Conservation (phyloP, 2,329 filamentous ascomycete genomes). For the Trichoderma aggressivum region DNA sequence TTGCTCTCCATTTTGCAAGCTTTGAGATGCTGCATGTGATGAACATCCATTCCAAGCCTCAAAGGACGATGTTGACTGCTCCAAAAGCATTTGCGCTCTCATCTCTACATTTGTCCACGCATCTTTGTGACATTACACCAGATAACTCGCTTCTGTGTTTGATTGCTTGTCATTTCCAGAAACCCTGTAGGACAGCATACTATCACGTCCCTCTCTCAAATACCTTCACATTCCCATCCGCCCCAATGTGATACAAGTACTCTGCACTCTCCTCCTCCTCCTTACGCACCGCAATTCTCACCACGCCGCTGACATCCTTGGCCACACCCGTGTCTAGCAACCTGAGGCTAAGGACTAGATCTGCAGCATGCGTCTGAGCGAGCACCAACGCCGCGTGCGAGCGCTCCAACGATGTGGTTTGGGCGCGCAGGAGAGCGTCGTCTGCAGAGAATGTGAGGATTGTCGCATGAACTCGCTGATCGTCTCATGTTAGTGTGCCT, state of each 20-base stretch:
- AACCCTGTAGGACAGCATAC: background rate
- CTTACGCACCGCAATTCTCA: constrained; percentile 66
- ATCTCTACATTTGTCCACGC: background rate
- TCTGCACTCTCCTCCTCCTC: constrained; percentile 57
- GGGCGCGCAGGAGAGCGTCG: constrained; percentile 61
- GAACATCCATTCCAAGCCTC: background rate
- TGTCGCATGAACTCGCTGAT: constrained; percentile 60
- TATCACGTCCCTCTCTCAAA: constrained; percentile 68
- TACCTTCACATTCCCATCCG: constrained; percentile 75
- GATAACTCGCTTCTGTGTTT: no score
- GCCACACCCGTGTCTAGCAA: constrained; percentile 84
- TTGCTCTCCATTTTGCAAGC: background rate
- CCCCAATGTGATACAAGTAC: constrained; percentile 74
- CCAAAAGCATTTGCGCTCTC: background rate
- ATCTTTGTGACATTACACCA: background rate
- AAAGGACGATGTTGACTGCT: background rate
- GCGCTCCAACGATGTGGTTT: constrained; percentile 63
- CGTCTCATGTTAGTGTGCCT: background rate
- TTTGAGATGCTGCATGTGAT: background rate
- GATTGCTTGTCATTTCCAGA: background rate
- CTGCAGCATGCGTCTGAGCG: constrained; percentile 69
- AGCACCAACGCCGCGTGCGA: constrained; percentile 70
- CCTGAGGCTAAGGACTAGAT: constrained; percentile 67
- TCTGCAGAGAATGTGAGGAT: constrained; percentile 71
- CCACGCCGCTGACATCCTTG: constrained; percentile 82